A percentile compares a stretch with the other conserved stretches of the same genome.
phyloP scores from a whole-genome alignment of 1,284 basidiomycete genomes.

The Anthracocystis panici-leucophaei region DNA sequence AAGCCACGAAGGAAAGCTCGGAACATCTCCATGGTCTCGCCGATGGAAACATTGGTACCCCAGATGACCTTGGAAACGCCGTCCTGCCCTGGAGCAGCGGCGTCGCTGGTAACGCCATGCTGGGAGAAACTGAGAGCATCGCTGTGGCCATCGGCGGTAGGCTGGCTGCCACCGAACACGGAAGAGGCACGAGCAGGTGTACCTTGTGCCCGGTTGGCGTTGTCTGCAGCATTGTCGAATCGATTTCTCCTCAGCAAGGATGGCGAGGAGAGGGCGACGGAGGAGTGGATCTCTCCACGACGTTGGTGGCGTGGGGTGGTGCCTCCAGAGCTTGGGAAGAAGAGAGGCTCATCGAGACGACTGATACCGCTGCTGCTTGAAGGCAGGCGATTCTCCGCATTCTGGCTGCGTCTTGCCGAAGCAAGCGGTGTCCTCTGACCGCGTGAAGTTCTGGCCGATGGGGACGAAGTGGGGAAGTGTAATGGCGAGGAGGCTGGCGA shows the following conservation, averaged over 20 bases:
- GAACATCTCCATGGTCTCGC: constrained; percentile 90
- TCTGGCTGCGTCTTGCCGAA: constrained; percentile 30
- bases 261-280: constrained; percentile 57
- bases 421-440: constrained; percentile 44
- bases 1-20: constrained; percentile 89
- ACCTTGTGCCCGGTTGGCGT: constrained; percentile 17
- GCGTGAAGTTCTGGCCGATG: constrained; percentile 51
- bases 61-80: constrained; percentile 86
- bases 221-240: constrained; percentile 19
- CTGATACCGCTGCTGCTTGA: constrained; percentile 52
- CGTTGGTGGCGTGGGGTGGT: constrained; percentile 61
- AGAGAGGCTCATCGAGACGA: constrained; percentile 60
- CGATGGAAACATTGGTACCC: constrained; percentile 93
- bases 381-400: constrained; percentile 45
- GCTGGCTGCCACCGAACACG: constrained; percentile 82
- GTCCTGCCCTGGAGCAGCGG: constrained; percentile 66
- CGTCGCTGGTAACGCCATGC: constrained; percentile 48
- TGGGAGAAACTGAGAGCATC: constrained; percentile 71
- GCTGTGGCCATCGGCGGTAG: constrained; percentile 75
- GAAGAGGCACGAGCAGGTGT: constrained; percentile 75
- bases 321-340: constrained; percentile 65
- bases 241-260: constrained; percentile 33
- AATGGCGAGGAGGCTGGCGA: constrained; percentile 58
- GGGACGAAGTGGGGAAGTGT: constrained; percentile 65
- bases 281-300: constrained; percentile 67